phyloP scores from a whole-genome alignment of 805 yeast species.

The Cyberlindnera xishuangbannaensis region DNA sequence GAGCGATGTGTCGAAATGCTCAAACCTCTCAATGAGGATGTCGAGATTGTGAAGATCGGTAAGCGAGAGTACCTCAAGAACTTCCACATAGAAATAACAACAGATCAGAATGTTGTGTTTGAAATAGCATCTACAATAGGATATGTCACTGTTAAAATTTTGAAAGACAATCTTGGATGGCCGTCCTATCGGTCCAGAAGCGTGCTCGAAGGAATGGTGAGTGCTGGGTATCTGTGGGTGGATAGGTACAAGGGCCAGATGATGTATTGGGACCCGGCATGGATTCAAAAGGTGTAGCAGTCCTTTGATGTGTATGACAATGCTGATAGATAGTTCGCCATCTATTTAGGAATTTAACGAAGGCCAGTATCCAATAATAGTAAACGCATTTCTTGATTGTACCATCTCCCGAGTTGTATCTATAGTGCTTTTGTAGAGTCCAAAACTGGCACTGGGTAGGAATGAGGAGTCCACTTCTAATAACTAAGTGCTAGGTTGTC shows the following conservation, averaged over 20 bases:
- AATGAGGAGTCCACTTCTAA: no score
- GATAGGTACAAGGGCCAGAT: conserved; percentile 46
- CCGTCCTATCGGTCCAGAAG: conserved; percentile 50
- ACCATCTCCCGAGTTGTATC: no score
- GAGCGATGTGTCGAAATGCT: conserved; percentile 49
- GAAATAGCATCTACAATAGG: conserved; percentile 79
- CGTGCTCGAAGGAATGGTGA: conserved; percentile 72
- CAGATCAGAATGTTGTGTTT: conserved; percentile 65
- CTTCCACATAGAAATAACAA: conserved; percentile 55
- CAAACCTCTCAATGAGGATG: conserved; percentile 61
- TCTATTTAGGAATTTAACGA: no score
- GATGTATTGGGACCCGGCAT: conserved; percentile 70
- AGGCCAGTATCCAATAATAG: no score
- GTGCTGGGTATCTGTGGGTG: conserved; percentile 81
- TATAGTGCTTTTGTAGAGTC: no score
- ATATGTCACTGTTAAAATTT: conserved; percentile 54
- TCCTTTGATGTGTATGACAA: no score
- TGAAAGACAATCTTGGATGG: conserved; percentile 79
- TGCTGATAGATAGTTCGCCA: no score
- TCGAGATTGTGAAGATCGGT: conserved; percentile 55
- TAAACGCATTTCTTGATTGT: no score
- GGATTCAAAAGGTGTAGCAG: conserved; percentile 46
- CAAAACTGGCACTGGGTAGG: no score
- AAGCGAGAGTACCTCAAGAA: conserved; percentile 44
- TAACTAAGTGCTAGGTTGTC: no score